These are phyloP conservation scores for Vitis rupestris DNA, from an alignment of 164 flowering plant species.

Conservation along the genomic window DNA sequence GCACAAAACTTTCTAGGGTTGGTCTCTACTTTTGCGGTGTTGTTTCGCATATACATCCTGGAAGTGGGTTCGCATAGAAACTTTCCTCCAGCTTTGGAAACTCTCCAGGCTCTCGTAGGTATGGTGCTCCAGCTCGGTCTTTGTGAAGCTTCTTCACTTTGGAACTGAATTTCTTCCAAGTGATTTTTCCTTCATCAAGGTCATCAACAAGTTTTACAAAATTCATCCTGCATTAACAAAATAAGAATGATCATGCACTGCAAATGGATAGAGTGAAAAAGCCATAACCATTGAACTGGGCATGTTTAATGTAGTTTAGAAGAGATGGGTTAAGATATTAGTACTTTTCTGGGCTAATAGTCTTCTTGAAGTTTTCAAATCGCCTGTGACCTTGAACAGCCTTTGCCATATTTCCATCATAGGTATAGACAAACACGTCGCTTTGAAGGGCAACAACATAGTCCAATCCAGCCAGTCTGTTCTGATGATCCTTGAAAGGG, in stretches of 20 bases:
- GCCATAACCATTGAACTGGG: background rate
- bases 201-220: conserved; percentile 86
- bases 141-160: conserved; percentile 82
- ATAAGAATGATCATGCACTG: background rate
- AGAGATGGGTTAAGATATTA: conserved; percentile 5
- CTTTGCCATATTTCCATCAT: conserved; percentile 99
- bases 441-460: conserved; percentile 91
- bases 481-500: conserved; percentile 89
- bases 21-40: conserved; percentile 16
- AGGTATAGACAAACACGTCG: conserved; percentile 86
- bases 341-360: conserved; percentile 87
- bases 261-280: background rate
- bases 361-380: conserved; percentile 86
- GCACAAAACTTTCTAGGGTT: background rate
- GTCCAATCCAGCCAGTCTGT: conserved; percentile 95
- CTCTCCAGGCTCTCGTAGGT: conserved; percentile 82
- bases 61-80: conserved; percentile 91
- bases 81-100: conserved; percentile 96
- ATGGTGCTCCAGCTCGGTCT: conserved; percentile 76
- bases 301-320: background rate
- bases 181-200: conserved; percentile 69
- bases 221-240: conserved; percentile 63
- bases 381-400: conserved; percentile 99
- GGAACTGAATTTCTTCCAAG: conserved; percentile 82
- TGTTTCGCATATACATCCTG: conserved; percentile 91